A percentile compares a stretch with the other conserved stretches of the same genome.
These are phyloP conservation scores for Schizothecium vesticola DNA, from an alignment of 495 filamentous ascomycete genomes.

Conservation along the genomic window DNA sequence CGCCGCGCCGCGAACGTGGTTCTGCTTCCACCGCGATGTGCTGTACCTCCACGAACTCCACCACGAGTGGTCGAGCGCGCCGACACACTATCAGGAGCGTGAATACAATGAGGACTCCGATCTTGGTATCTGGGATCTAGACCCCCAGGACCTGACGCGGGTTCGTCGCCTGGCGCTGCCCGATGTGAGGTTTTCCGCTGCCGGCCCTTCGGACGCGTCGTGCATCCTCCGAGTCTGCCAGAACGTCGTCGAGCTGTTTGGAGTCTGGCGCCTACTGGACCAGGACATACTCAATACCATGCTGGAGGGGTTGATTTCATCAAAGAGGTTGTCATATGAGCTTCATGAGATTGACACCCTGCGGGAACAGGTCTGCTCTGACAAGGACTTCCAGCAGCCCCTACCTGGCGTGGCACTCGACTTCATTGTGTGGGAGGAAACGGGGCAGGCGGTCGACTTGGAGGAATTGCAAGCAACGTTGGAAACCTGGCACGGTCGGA, in stretches of 20 bases:
- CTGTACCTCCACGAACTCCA: not conserved
- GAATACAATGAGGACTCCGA: not conserved
- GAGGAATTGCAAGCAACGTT: not conserved
- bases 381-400: not conserved
- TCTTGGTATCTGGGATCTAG: not conserved
- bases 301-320: not conserved
- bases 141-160: not conserved
- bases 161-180: not conserved
- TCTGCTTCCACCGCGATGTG: constrained; percentile 15
- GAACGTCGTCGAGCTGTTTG: not conserved
- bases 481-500: not conserved
- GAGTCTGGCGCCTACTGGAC: not conserved
- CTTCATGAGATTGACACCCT: not conserved
- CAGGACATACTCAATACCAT: not conserved
- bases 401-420: not conserved
- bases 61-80: not conserved
- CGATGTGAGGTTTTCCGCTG: not conserved
- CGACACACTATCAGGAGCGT: not conserved
- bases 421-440: not conserved
- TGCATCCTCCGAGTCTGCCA: not conserved
- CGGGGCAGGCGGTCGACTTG: not conserved
- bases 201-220: not conserved
- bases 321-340: not conserved
- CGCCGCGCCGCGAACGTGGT: constrained; percentile 16
- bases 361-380: not conserved